Evolutionary conservation across 2,329 filamentous ascomycete genomes (phyloP).

Genomic region (Metarhizium sp.): DNA sequence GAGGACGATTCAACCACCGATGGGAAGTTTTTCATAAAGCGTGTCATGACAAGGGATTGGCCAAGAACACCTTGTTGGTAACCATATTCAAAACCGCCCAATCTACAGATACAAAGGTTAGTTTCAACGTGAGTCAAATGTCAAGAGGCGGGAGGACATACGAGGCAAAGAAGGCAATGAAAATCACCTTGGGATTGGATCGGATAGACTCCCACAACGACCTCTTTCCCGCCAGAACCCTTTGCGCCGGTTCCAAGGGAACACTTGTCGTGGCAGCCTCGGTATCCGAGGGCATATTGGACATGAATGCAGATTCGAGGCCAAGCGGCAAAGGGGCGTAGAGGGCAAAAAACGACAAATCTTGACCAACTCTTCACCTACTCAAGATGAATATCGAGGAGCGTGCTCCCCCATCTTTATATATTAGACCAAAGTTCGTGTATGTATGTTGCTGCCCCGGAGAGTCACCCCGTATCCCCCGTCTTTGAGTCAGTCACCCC

Average conservation of each 20-base stretch:
- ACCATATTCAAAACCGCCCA: slow-evolving; percentile 42
- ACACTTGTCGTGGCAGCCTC: slow-evolving; percentile 6
- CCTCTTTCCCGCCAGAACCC: slow-evolving; percentile 8
- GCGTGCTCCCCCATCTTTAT: not conserved
- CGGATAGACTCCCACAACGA: slow-evolving; percentile 9
- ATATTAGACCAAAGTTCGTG: not conserved
- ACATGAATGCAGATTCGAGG: not conserved
- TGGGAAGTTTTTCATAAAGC: slow-evolving; percentile 40
- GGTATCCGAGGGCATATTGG: slow-evolving; percentile 7
- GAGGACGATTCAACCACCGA: slow-evolving; percentile 33
- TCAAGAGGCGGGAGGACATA: slow-evolving; percentile 11
- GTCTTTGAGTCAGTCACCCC: slow-evolving; percentile 3
- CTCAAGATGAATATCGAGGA: not conserved
- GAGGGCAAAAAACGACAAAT: no score
- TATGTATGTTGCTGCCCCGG: not conserved
- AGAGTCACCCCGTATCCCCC: slow-evolving; percentile 4
- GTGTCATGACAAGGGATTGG: slow-evolving; percentile 41
- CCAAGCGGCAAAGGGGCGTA: no score
- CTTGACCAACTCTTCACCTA: no score
- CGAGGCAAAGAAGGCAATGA: slow-evolving; percentile 32
- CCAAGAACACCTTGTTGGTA: slow-evolving; percentile 47
- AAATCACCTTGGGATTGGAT: slow-evolving; percentile 26
- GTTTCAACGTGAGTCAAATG: not conserved
- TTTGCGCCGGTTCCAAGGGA: slow-evolving; percentile 10
- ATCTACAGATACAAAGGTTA: slow-evolving; percentile 18